Conservation (phyloP, 106 monocot species). For the Dendrobium huoshanense region DNA sequence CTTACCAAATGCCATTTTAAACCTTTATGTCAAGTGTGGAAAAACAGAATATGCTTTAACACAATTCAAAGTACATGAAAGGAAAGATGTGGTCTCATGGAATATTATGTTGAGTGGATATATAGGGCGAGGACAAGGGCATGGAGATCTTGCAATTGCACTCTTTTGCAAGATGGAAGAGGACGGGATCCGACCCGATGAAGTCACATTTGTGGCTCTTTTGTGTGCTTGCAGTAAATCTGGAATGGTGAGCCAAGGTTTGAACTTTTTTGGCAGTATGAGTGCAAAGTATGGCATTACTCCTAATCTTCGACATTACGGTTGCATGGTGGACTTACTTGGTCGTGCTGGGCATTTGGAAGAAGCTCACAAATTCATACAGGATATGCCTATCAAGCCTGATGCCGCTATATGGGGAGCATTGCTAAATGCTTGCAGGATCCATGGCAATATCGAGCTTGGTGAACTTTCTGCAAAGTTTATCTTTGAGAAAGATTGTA, state of each 20-base stretch:
- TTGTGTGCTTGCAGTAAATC: slow-evolving; percentile 67
- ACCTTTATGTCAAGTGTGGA: slow-evolving; percentile 87
- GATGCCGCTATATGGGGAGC: slow-evolving; percentile 84
- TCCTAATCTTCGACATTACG: slow-evolving; percentile 76
- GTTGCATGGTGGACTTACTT: slow-evolving; percentile 87
- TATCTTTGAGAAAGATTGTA: slow-evolving; percentile 51
- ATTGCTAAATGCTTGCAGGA: slow-evolving; percentile 78
- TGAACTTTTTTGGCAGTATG: slow-evolving; percentile 48
- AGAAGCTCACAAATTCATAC: slow-evolving; percentile 54
- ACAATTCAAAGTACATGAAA: slow-evolving; percentile 40
- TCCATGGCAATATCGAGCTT: slow-evolving; percentile 50
- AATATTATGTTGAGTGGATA: slow-evolving; percentile 79
- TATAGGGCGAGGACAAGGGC: slow-evolving; percentile 28
- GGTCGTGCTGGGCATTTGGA: slow-evolving; percentile 58
- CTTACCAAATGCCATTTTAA: slow-evolving; percentile 63
- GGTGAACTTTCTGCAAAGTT: slow-evolving; percentile 65
- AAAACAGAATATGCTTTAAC: slow-evolving; percentile 43
- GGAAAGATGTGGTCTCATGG: slow-evolving; percentile 68
- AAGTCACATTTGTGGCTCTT: slow-evolving; percentile 70
- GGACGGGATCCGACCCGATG: slow-evolving; percentile 44
- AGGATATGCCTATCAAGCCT: slow-evolving; percentile 66
- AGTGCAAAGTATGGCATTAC: slow-evolving; percentile 26
- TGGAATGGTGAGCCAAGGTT: slow-evolving; percentile 55
- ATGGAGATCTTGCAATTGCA: slow-evolving; percentile 41
- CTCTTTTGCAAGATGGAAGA: slow-evolving; percentile 56